phyloP scores from a whole-genome alignment of 495 filamentous ascomycete species.

The Lophiostoma macrostomum region DNA sequence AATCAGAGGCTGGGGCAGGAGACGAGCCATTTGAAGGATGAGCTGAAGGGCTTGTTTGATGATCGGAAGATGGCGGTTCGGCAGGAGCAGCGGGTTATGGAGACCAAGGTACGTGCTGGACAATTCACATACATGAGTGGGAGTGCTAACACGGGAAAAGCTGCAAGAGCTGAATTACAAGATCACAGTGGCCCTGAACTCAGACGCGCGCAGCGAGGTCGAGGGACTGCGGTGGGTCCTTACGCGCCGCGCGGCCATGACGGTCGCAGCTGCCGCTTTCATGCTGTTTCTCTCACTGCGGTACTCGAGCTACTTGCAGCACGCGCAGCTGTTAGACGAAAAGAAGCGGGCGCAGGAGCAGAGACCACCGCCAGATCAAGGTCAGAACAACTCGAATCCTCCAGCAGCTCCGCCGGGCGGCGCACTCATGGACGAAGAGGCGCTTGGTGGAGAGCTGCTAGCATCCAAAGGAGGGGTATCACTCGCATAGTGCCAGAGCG shows the following conservation, averaged over 20 bases:
- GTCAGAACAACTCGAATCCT: background rate
- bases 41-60: constrained; percentile 91
- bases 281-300: constrained; percentile 32
- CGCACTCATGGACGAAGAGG: too few species aligned
- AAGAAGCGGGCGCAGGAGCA: constrained; percentile 28
- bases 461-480: constrained; percentile 27
- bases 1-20: constrained; percentile 80
- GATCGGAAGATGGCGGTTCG: constrained; percentile 90
- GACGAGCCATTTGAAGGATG: constrained; percentile 74
- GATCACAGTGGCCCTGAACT: constrained; percentile 80
- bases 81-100: constrained; percentile 77
- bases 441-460: constrained; percentile 28
- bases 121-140: constrained; percentile 19
- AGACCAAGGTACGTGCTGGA: constrained; percentile 56
- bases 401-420: background rate
- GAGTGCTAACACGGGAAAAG: constrained; percentile 40
- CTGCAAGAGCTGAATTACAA: constrained; percentile 94
- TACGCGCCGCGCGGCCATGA: constrained; percentile 78
- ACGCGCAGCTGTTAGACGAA: constrained; percentile 27
- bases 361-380: constrained; percentile 8
- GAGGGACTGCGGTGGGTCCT: constrained; percentile 89
- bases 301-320: constrained; percentile 28
- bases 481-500: constrained; percentile 20
- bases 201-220: constrained; percentile 83
- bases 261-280: constrained; percentile 52